Evolutionary conservation across 371 early-diverging fungal species (phyloP).

Genomic region (Neoconidiobolus thromboides): DNA sequence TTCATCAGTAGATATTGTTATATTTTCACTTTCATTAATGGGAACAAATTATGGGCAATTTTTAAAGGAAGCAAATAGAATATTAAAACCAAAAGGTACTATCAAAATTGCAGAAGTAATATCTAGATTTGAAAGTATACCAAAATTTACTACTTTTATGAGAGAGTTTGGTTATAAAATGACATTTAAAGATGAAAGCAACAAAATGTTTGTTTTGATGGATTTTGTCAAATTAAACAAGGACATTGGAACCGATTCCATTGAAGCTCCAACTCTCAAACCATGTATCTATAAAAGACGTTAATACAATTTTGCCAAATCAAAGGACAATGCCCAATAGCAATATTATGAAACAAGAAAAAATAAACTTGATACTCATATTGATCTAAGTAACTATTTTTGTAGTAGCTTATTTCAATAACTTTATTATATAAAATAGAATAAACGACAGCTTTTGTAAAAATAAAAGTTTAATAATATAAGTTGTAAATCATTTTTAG

Average conservation of each 20-base stretch:
- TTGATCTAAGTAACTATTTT: too few species aligned
- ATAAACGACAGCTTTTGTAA: too few species aligned
- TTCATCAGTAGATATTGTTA: conserved; percentile 61
- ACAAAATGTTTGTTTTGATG: conserved; percentile 85
- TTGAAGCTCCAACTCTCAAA: conserved; percentile 41
- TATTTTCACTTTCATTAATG: conserved; percentile 96
- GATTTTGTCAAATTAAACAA: conserved; percentile 7
- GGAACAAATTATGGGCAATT: conserved; percentile 87
- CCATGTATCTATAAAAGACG: conserved; percentile 84
- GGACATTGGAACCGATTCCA: conserved; percentile 16
- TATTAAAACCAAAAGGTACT: conserved; percentile 71
- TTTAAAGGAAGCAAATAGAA: conserved; percentile 75
- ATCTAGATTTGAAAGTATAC: conserved; percentile 64
- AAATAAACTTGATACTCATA: too few species aligned
- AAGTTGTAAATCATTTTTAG: too few species aligned
- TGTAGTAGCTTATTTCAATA: too few species aligned
- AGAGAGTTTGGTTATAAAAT: conserved; percentile 52
- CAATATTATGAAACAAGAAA: too few species aligned
- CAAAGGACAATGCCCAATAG: too few species aligned
- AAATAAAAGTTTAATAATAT: too few species aligned
- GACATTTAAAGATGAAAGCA: conserved; percentile 31
- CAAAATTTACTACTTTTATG: conserved; percentile 54
- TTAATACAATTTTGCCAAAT: conserved; percentile 13
- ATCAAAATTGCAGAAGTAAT: conserved; percentile 88
- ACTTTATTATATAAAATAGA: too few species aligned